Evolutionary conservation across 768 basidiomycete genomes (phyloP), one percentile per base, ranked within the genome.

Genomic region (Terana coerulea): DNA sequence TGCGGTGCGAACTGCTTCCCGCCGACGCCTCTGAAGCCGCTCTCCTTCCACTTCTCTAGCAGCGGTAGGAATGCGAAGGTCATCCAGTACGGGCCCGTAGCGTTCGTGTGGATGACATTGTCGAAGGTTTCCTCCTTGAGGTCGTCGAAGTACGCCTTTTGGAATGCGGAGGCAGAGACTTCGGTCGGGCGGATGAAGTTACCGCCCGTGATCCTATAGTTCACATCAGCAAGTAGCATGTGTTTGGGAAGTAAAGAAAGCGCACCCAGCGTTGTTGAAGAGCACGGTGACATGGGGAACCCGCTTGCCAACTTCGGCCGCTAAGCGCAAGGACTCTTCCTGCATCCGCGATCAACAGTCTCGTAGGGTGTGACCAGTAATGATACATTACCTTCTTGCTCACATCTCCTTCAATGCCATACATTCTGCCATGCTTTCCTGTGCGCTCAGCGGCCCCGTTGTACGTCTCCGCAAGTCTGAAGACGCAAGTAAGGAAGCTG

Each of bases 1-100:
- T 76, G 74, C 2, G 75, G 74, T 8, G 68, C 73, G 52, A 77
- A 76, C 47, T 64, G 67, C 17, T 59, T 47, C 49, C 61, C 62
- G 7, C 61, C 63, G 17, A 52, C 61, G 24, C 58, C 61, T 10
- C 37, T 34, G 39, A 56, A 61, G 2, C 61, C 56, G 2, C 58
- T 57, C 30, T 61, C 60, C 59, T 74, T 73, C 72, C 75, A 73
- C 47, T 71, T 72, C 54, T 76, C 75, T 3, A 80, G 66, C 0
- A 81, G 64, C 5, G 77, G 78, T 4, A 81, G 65, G 65, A 79
- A 77, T 17, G 78, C 78, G 55, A 79, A 75, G 0, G 78, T 73
- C 19, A 78, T 65, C 75, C 79, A 82, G 61, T 78, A 78, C 5
- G 78, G 74, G 0, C 72, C 75, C 9, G 72, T 65, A 0, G 73